Evolutionary conservation across 345 rosid species (phyloP), one percentile per base, ranked within the genome.

Genomic region (Pugionium dolabratum): DNA sequence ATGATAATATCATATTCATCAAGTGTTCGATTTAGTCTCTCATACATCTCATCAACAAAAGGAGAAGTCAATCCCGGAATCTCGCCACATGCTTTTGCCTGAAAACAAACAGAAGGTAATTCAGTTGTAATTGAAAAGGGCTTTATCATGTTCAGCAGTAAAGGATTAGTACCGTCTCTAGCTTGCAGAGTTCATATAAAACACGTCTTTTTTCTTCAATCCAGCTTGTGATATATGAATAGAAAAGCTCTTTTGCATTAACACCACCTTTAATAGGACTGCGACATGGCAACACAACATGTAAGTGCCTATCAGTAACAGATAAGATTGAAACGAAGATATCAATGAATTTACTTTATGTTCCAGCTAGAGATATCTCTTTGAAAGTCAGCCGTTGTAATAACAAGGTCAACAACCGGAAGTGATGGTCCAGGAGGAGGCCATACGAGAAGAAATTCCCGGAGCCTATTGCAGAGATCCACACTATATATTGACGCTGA

Each of bases 211-310:
- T 84, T 61, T 88, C 97, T 75, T 88, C 84, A 78, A 93, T 93
- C 98, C 98, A 93, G 28, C 66, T 65, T 75, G 79, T 84, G 72
- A 94, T 86, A 76, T 88, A 88, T 47, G 82, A 70, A 81, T 88
- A 83, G 73, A 90, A 94, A 62, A 94, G 79, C 63, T 88, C 91
- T 79, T 85, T 94, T 26, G 96, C 96, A 65, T 85, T 84, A 35
- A 94, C 86, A 56, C 99, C 99, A 31, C 95, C 99, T 84, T 94
- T 94, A 47, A 88, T 70, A 61, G 78, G 79, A 77, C 99, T 94
- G 83, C 54, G 73, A 69, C 75, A 78, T 44, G 53, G 40, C 32
- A 65, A 59, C 31, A 55, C 32, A 66, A 43, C 4, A 45, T 64
- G 72, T 76, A 58, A 70, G 59, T 37, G 32, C 32, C 66, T 59